These are phyloP conservation scores for Arthrobotrys pseudoclavata DNA, from an alignment of 2,329 filamentous ascomycete genomes.

Conservation along the genomic window DNA sequence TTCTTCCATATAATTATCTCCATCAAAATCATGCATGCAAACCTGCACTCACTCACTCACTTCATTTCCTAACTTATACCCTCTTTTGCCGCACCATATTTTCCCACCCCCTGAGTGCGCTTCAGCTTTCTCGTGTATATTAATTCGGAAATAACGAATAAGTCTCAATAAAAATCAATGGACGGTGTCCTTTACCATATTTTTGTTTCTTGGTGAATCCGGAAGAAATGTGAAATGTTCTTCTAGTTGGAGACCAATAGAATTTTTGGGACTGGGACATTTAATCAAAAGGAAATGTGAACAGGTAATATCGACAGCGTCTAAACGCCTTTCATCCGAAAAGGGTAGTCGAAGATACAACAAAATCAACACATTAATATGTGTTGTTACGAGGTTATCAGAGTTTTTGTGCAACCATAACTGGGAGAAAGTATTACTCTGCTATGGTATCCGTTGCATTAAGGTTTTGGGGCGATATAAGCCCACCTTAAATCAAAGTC, in stretches of 20 bases:
- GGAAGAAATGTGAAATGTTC: neutral
- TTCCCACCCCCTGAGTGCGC: conserved; percentile 14
- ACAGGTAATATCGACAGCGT: neutral
- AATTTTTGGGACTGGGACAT: neutral
- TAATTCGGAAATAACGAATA: conserved; percentile 15
- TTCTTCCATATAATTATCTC: conserved; percentile 5
- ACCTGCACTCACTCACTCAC: conserved; percentile 13
- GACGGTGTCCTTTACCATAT: neutral
- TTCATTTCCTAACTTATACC: conserved; percentile 11
- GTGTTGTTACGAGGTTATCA: neutral
- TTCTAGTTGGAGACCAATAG: neutral
- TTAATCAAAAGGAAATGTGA: neutral
- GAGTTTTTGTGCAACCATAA: neutral
- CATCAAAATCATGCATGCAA: conserved; percentile 6
- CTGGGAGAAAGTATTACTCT: neutral
- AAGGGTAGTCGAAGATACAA: conserved; percentile 3
- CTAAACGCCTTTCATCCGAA: neutral
- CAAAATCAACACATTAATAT: neutral
- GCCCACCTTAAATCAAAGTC: neutral
- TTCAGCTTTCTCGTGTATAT: conserved; percentile 20
- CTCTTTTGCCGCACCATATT: conserved; percentile 6
- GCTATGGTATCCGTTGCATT: neutral
- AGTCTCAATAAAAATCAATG: neutral
- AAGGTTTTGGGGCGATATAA: neutral
- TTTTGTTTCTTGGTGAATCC: neutral